Evolutionary conservation across 371 early-diverging fungal species (phyloP), one percentile per base, ranked within the genome.

Genomic region (Rhizopus stolonifer): DNA sequence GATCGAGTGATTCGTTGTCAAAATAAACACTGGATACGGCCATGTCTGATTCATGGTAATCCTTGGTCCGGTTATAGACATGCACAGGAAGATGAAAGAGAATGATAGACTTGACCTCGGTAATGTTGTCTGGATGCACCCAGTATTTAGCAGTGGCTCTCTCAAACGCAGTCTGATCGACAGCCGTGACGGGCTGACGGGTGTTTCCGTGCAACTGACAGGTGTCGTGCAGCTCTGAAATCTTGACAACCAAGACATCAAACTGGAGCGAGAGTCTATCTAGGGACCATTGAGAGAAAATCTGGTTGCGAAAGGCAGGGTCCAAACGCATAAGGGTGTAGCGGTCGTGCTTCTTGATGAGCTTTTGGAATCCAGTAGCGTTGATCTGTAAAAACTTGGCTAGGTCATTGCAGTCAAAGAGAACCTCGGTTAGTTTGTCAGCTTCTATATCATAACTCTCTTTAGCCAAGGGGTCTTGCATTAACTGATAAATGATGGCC

Each of bases 301-400:
- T 92, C 64, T 49, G 82, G 69, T 61, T 81, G 74, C 55, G 78
- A 80, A 72, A 95, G 84, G 60, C 80, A 65, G 33, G 86, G 75
- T 70, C 83, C 49, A 97, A 78, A 46, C 82, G 67, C 57, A 82
- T 85, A 13, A 80, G 67, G 3, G 95, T 94, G 71, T 89, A 88
- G 56, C 92, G 93, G 73, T 98, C 98, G 65, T 97, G 96, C 74
- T 97, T 95, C 72, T 96, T 96, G 61, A 96, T 79, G 51, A 96
- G 87, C 79, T 95, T 98, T 53, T 94, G 80, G 65, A 98, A 96
- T 11, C 92, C 99, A 15, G 94, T 85, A 54, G 88, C 88, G 80
- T 99, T 99, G 47, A 98, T 70, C 9, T 95, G 88, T 11, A 90
- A 86, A 71, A 90, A 99, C 67, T 90, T 90, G 42, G 94, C 86